Evolutionary conservation across 2,329 filamentous ascomycete species (phyloP).

Genomic region (Aspergillus sp.): DNA sequence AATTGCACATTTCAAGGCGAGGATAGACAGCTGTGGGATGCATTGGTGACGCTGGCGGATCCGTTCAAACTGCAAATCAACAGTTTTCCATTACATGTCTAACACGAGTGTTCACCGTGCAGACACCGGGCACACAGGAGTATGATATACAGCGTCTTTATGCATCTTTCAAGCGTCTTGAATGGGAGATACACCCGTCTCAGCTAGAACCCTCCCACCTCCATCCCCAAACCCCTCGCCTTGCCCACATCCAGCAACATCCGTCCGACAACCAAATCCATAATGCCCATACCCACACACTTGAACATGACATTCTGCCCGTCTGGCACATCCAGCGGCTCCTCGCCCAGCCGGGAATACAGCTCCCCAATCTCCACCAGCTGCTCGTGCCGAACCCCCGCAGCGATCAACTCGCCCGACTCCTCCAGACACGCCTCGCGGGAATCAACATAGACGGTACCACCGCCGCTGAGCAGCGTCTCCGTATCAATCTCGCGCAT

Average conservation of each 20-base stretch:
- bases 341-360: constrained; percentile 18
- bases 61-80: background rate
- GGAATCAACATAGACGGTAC: constrained; percentile 65
- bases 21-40: background rate
- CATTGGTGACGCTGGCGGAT: background rate
- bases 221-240: constrained; percentile 30
- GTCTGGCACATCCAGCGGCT: constrained; percentile 23
- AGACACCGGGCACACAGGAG: background rate
- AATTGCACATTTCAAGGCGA: background rate
- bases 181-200: too few relatives aligned
- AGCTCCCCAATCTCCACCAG: constrained; percentile 45
- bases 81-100: background rate
- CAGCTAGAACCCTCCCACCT: constrained; percentile 40
- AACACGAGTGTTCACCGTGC: background rate
- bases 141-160: background rate
- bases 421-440: constrained; percentile 45
- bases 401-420: constrained; percentile 46
- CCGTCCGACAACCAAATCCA: constrained; percentile 48
- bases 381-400: constrained; percentile 33
- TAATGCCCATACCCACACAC: constrained; percentile 51
- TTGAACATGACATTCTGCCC: constrained; percentile 48
- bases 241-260: constrained; percentile 38
- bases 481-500: constrained; percentile 51
- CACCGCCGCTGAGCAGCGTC: constrained; percentile 54
- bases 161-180: too few relatives aligned